These are phyloP conservation scores for Aspergillus coremiiformis DNA, from an alignment of 495 filamentous ascomycete genomes.

Conservation along the genomic window DNA sequence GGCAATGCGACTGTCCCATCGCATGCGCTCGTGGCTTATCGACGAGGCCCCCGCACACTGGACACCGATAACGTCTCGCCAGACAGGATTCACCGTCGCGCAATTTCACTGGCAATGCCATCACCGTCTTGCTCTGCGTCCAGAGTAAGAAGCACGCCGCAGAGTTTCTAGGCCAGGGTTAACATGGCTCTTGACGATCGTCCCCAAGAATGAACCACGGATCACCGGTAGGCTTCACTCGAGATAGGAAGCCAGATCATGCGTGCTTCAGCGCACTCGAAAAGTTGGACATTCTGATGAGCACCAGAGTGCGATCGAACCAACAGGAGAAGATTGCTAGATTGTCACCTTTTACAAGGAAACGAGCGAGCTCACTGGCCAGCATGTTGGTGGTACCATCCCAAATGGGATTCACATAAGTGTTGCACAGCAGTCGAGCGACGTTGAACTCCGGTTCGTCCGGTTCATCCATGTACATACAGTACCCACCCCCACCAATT, in stretches of 20 bases:
- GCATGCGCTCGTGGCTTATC: constrained; percentile 14
- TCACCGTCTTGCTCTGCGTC: constrained; percentile 29
- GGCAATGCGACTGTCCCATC: constrained; percentile 29
- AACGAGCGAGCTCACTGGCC: constrained; percentile 51
- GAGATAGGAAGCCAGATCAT: constrained; percentile 13
- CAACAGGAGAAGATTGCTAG: constrained; percentile 34
- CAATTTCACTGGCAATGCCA: constrained; percentile 22
- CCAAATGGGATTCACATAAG: constrained; percentile 61
- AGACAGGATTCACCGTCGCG: constrained; percentile 30
- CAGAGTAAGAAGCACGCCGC: constrained; percentile 21
- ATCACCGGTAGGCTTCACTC: constrained; percentile 3
- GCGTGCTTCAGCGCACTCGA: constrained; percentile 11
- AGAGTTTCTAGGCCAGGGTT: constrained; percentile 29
- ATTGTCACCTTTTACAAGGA: constrained; percentile 42
- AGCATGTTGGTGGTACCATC: constrained; percentile 71
- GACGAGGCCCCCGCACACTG: neutral
- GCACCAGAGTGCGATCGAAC: constrained; percentile 29
- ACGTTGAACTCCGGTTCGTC: constrained; percentile 52
- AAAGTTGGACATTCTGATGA: constrained; percentile 9
- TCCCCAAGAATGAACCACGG: constrained; percentile 19
- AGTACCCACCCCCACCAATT: constrained; percentile 71
- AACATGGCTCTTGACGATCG: constrained; percentile 32
- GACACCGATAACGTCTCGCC: constrained; percentile 20
- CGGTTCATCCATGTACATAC: constrained; percentile 52
- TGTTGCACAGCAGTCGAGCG: constrained; percentile 57